Conservation (phyloP, 1,284 basidiomycete species). For the Trichosporon sp. region DNA sequence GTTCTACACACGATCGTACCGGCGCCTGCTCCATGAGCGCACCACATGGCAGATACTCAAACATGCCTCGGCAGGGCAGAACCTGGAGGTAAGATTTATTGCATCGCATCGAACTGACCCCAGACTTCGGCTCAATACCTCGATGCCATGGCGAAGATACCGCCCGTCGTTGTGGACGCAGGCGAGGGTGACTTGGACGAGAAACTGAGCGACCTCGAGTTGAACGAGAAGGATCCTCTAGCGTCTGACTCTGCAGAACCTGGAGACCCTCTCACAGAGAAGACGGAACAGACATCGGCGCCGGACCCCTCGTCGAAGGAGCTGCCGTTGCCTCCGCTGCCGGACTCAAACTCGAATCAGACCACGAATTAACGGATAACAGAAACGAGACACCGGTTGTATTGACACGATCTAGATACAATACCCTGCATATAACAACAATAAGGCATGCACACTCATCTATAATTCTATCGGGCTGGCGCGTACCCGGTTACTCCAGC, state of each 20-base stretch:
- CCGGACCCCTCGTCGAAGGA: constrained; percentile 5
- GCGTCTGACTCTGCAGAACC: background rate
- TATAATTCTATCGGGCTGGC: background rate
- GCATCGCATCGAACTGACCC: background rate
- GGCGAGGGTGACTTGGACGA: constrained; percentile 8
- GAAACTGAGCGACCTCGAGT: constrained; percentile 12
- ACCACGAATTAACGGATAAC: background rate
- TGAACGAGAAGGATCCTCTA: constrained; percentile 1
- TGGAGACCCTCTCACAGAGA: background rate
- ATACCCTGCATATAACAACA: constrained; percentile 9
- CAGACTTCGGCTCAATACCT: constrained; percentile 38
- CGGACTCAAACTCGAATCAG: background rate
- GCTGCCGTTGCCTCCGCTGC: background rate
- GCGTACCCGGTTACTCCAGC: constrained; percentile 27
- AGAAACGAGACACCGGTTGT: background rate
- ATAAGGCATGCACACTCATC: constrained; percentile 4
- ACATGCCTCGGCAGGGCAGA: constrained; percentile 46
- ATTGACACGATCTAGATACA: background rate
- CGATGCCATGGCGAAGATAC: constrained; percentile 29
- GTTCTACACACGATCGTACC: constrained; percentile 71
- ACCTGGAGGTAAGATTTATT: constrained; percentile 29
- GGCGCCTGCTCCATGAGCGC: constrained; percentile 63
- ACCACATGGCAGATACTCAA: constrained; percentile 44
- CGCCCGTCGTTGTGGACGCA: constrained; percentile 23
- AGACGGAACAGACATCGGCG: background rate